A percentile compares a stretch with the other conserved stretches of the same genome.
Conservation (phyloP, 495 filamentous ascomycete genomes). For the Hyaloscypha variabilis region DNA sequence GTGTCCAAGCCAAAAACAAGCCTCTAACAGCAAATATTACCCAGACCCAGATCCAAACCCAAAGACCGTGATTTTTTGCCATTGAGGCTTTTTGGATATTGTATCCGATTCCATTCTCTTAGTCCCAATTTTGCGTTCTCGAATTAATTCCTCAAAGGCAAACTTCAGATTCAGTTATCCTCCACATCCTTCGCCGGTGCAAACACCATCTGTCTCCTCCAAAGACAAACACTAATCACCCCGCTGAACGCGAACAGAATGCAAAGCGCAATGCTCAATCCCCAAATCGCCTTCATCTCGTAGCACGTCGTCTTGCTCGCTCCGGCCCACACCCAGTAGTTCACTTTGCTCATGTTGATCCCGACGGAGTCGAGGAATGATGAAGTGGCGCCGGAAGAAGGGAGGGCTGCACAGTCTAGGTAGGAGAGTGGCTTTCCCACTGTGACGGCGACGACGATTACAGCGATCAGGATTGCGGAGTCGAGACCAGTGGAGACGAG, state of each 20-base stretch:
- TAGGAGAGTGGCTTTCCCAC: slow-evolving; percentile 81
- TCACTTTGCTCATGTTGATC: slow-evolving; percentile 49
- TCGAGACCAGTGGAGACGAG: slow-evolving; percentile 68
- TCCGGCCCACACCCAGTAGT: slow-evolving; percentile 63
- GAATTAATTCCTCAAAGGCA: slow-evolving; percentile 14
- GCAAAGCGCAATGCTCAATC: slow-evolving; percentile 79
- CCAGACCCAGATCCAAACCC: slow-evolving; percentile 7
- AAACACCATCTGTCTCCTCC: slow-evolving; percentile 23
- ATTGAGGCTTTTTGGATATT: slow-evolving; percentile 7
- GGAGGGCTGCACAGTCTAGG: slow-evolving; percentile 63
- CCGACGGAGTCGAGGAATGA: slow-evolving; percentile 35
- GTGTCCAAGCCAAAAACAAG: slow-evolving; percentile 2
- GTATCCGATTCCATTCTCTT: too few relatives aligned
- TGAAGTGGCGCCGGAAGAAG: slow-evolving; percentile 36
- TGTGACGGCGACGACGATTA: slow-evolving; percentile 69
- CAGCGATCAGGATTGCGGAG: slow-evolving; percentile 65
- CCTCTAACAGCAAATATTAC: slow-evolving; percentile 10
- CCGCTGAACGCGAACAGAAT: slow-evolving; percentile 72
- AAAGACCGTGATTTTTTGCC: slow-evolving; percentile 3
- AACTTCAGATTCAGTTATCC: slow-evolving; percentile 26
- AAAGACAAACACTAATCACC: slow-evolving; percentile 25
- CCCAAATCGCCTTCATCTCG: slow-evolving; percentile 90
- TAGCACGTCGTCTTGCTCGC: slow-evolving; percentile 72
- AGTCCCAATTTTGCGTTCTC: too few relatives aligned
- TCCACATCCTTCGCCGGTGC: slow-evolving; percentile 38